A percentile compares a stretch with the other conserved stretches of the same genome.
Evolutionary conservation across 1,139 yeast species (phyloP).

Genomic region (Barnettozyma hawaiiensis): DNA sequence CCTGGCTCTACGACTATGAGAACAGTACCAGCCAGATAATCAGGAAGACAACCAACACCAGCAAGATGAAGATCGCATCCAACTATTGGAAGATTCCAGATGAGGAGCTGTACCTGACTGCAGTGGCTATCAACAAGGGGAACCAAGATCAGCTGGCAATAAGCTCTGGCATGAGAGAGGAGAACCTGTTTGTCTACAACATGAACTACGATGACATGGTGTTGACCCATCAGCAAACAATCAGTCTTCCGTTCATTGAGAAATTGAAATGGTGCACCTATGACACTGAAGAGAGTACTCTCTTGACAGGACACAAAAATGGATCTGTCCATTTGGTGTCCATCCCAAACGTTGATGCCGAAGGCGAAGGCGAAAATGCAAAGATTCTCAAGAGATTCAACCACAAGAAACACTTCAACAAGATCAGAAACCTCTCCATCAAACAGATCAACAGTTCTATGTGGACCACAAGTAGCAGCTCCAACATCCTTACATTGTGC

Average conservation of each 20-base stretch:
- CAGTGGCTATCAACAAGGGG: conserved; percentile 45
- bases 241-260: conserved; percentile 62
- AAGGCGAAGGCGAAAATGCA: conserved; percentile 48
- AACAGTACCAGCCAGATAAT: conserved; percentile 13
- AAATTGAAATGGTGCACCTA: conserved; percentile 56
- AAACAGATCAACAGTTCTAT: conserved; percentile 38
- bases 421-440: conserved; percentile 28
- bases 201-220: conserved; percentile 38
- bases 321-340: conserved; percentile 66
- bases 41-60: conserved; percentile 39
- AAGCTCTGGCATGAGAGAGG: conserved; percentile 49
- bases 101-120: conserved; percentile 47
- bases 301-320: conserved; percentile 65
- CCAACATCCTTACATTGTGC: conserved; percentile 46
- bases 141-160: conserved; percentile 52
- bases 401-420: conserved; percentile 50
- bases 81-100: conserved; percentile 74
- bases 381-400: conserved; percentile 71
- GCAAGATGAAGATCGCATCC: conserved; percentile 44
- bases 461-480: conserved; percentile 36
- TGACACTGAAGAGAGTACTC: conserved; percentile 26
- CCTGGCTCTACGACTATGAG: conserved; percentile 19
- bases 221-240: conserved; percentile 70
- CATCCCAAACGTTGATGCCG: conserved; percentile 52
- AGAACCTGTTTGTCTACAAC: conserved; percentile 63